Percentiles rank a stretch among this genome's conserved stretches.
Evolutionary conservation across 164 flowering plant species (phyloP).

Genomic region (Stephania japonica): DNA sequence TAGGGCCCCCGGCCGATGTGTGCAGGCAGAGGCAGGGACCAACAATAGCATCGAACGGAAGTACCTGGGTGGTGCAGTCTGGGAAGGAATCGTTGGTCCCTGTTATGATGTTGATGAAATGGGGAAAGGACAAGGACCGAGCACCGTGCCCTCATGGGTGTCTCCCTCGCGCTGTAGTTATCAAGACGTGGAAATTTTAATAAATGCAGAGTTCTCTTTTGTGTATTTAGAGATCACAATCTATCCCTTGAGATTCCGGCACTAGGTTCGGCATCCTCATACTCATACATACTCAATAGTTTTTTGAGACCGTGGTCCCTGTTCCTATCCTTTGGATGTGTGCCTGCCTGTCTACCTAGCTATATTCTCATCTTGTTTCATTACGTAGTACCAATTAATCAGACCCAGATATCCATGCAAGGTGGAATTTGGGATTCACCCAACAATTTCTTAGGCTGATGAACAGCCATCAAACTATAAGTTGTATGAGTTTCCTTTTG

Average conservation of each 20-base stretch:
- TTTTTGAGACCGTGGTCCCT: not conserved
- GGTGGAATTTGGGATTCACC: not conserved
- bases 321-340: not conserved
- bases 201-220: too few species aligned
- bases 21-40: not conserved
- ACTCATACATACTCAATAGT: not conserved
- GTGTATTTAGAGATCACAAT: not conserved
- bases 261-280: not conserved
- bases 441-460: too few species aligned
- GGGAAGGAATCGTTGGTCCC: not conserved
- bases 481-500: too few species aligned
- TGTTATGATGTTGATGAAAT: not conserved
- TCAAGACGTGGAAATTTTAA: not conserved
- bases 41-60: not conserved
- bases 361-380: not conserved
- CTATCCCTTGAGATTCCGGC: not conserved
- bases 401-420: not conserved
- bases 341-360: not conserved
- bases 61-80: not conserved
- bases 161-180: not conserved
- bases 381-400: not conserved
- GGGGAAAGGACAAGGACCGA: slow-evolving; percentile 4
- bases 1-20: too few species aligned
- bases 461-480: too few species aligned
- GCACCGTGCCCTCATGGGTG: slow-evolving; percentile 2